Evolutionary conservation across 805 yeast genomes (phyloP), one percentile per base, ranked within the genome.

Genomic region (Metschnikowia orientalis): DNA sequence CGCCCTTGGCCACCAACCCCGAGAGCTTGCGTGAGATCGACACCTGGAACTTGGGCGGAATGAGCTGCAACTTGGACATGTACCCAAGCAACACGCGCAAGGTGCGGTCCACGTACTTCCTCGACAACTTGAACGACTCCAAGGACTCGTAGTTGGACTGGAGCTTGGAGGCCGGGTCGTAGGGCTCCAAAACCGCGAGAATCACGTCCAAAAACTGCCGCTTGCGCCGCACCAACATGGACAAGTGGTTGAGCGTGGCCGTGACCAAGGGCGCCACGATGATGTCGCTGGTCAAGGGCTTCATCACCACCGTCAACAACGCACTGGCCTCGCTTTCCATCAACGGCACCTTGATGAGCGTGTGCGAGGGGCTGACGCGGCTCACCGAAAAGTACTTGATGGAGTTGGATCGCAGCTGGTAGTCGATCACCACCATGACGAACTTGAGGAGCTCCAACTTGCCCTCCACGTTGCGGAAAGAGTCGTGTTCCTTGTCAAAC

Each of bases 391-490:
- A 66, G 23, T 66, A 70, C 14, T 45, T 34, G 38, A 37, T 50
- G 22, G 44, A 47, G 23, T 65, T 61, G n/a, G 76, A 68, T 26
- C 67, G 61, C 26, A 67, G 58, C 32, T 71, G 70, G 35, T 67
- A 62, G 45, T 67, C 71, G 23, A 70, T 60, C 6, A 66, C 65
- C 5, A 59, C 45, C 36, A 57, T 76, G 8, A 86, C 73, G 38
- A 89, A 77, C 56, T 82, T 85, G 32, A 81, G 63, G n/a, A 81
- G 65, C 18, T 89, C 79, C n/a, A 83, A 59, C 54, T 74, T 77
- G 28, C 78, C 62, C 9, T 81, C 77, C 23, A 77, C 56, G 28
- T 77, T 71, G 53, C 79, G 69, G 21, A 62, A 49, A 18, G 57
- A 46, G 44, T 75, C 79, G 22, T 67, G 63, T 40, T 74, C 84